Conservation (phyloP, 257 asterid species). For the Nyctanthes arbortristis region DNA sequence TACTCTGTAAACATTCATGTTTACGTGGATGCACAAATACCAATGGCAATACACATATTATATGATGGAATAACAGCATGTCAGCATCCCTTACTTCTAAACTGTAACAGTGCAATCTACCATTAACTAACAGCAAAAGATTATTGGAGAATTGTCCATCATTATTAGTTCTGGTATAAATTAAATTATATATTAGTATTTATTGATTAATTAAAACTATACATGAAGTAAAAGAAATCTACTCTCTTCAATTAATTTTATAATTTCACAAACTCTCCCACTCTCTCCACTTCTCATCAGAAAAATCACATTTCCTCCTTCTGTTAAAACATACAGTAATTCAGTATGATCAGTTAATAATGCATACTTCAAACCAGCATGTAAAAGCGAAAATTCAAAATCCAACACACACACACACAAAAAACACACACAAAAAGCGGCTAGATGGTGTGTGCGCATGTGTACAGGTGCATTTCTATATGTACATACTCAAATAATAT, state of each 20-base stretch:
- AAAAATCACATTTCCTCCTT: background rate
- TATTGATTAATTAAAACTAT: background rate
- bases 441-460: no score
- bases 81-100: background rate
- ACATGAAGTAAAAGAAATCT: constrained; percentile 11
- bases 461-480: no score
- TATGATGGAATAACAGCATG: background rate
- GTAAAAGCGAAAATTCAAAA: no score
- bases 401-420: background rate
- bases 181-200: background rate
- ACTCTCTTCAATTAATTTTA: background rate
- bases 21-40: background rate
- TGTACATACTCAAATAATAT: no score
- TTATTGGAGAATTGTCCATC: background rate
- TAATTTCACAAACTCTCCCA: constrained; percentile 16
- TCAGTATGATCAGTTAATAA: no score
- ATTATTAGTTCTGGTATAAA: background rate
- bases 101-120: background rate
- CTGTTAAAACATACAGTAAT: no score
- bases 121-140: constrained; percentile 3
- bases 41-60: background rate
- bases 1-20: background rate
- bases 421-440: no score
- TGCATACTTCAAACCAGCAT: no score
- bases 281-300: constrained; percentile 4